Evolutionary conservation across 495 filamentous ascomycete species (phyloP), one percentile per base, ranked within the genome.

Genomic region (Penicillium riverlandense): DNA sequence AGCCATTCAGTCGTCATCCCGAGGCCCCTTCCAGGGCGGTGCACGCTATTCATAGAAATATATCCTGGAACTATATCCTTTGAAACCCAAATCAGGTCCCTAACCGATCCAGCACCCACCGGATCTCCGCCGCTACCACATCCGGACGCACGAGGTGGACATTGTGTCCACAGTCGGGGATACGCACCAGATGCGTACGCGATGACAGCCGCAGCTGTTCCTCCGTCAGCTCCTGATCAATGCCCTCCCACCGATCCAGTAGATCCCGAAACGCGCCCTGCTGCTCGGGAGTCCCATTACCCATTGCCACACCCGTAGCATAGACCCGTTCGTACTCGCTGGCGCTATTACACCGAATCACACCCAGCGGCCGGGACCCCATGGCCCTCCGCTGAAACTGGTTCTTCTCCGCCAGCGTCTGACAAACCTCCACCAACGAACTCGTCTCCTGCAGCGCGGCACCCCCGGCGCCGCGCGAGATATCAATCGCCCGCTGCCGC

Each of bases 151-250:
- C 49, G 14, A 71, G 39, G 45, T 75, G 65, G 10, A 78, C 61
- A 59, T 76, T 57, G 51, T 78, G 75, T 13, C 74, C 74, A 49
- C 68, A 73, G 14, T 69, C 71, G 6, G 63, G 51, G 4, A 75
- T 12, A 32, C 67, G 52, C 13, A 70, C 57, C 14, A 66, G 61
- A 35, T 63, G 57, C 35, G 56, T 63, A 0, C 32, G 57, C 29
- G 50, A 51, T 0, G 67, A 68, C 29, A 76, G 54, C 13, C 50
- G 48, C 29, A 76, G 44, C 59, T 76, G 71, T 39, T 69, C 66
- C 48, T 57, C 59, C 53, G 72, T 71, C 45, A 75, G 47, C 43
- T 54, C 50, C 52, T 56, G 43, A 39, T 74, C 71, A 43, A 60
- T 43, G 8, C 27, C 32, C 7, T 66, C 65, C 63, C 65, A 68